Evolutionary conservation across 2,329 filamentous ascomycete genomes (phyloP).

Genomic region (Dactylella cylindrospora): DNA sequence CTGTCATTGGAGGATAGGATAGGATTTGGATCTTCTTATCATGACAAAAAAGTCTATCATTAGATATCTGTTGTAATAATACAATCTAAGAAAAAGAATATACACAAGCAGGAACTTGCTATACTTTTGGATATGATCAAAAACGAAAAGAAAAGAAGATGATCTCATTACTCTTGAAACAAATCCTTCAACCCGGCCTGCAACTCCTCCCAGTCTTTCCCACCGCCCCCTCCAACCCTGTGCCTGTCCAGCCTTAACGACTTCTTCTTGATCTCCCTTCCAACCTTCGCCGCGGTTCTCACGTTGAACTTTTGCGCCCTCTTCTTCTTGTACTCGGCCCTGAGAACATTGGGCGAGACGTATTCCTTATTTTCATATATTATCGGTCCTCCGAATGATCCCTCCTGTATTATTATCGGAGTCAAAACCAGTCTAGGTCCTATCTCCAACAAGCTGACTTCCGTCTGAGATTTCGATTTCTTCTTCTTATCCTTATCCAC

Average conservation of each 20-base stretch:
- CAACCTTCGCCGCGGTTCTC: slow-evolving; percentile 71
- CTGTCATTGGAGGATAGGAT: background rate
- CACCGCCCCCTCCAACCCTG: slow-evolving; percentile 55
- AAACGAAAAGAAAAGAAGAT: slow-evolving; percentile 7
- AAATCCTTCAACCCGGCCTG: slow-evolving; percentile 36
- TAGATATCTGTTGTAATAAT: slow-evolving; percentile 16
- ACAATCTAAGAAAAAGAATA: slow-evolving; percentile 11
- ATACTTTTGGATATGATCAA: no score
- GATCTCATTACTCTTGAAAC: slow-evolving; percentile 27
- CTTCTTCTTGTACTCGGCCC: slow-evolving; percentile 73
- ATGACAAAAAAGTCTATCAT: no score
- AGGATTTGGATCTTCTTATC: no score
- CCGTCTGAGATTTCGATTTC: slow-evolving; percentile 59
- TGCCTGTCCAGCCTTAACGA: slow-evolving; percentile 72
- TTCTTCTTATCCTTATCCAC: slow-evolving; percentile 52
- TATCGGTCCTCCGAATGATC: slow-evolving; percentile 90
- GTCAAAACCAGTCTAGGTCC: slow-evolving; percentile 90
- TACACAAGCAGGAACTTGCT: no score
- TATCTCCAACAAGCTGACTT: slow-evolving; percentile 85
- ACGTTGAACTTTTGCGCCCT: slow-evolving; percentile 77
- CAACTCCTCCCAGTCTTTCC: slow-evolving; percentile 50
- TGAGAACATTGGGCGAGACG: slow-evolving; percentile 90
- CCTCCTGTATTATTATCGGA: slow-evolving; percentile 92
- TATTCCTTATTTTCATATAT: slow-evolving; percentile 99
- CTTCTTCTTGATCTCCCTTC: slow-evolving; percentile 71